These are phyloP conservation scores for Yamadazyma kanchanaburiensis DNA, from an alignment of 1,139 yeast species.

Conservation along the genomic window DNA sequence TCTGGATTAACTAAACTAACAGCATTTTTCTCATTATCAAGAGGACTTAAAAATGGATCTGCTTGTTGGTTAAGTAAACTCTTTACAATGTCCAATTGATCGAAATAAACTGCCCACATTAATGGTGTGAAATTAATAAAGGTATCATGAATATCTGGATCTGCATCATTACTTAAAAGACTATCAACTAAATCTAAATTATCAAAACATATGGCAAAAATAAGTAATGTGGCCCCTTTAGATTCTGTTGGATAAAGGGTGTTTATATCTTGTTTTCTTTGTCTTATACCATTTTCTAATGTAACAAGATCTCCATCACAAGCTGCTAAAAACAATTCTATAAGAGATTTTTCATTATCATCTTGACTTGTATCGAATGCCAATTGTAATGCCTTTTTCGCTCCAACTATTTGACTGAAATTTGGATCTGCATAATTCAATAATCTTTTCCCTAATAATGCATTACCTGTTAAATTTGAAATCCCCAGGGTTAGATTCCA, in stretches of 20 bases:
- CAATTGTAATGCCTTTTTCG: constrained; percentile 41
- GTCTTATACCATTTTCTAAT: constrained; percentile 32
- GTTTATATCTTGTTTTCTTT: constrained; percentile 25
- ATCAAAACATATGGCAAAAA: constrained; percentile 52
- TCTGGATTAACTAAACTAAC: constrained; percentile 31
- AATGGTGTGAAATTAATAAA: constrained; percentile 35
- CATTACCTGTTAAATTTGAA: constrained; percentile 6
- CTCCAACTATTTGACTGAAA: constrained; percentile 40
- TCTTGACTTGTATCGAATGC: constrained; percentile 15
- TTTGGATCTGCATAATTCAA: constrained; percentile 34
- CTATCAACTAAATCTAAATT: constrained; percentile 42
- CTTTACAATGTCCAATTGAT: constrained; percentile 33
- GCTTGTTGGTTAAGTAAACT: constrained; percentile 38
- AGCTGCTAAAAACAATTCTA: constrained; percentile 44
- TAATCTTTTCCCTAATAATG: constrained; percentile 6
- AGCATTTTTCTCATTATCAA: constrained; percentile 30
- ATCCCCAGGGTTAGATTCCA: constrained; percentile 11
- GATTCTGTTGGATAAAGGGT: constrained; percentile 27
- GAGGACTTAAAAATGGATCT: constrained; percentile 35
- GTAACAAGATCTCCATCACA: constrained; percentile 51
- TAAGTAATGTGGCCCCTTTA: constrained; percentile 47
- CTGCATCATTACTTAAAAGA: constrained; percentile 33
- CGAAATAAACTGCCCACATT: constrained; percentile 48
- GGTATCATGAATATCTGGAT: constrained; percentile 38
- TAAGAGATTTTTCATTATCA: constrained; percentile 12